Base-by-base conservation (phyloP, 495 filamentous ascomycete genomes). In the Daldinia childiae region DNA sequence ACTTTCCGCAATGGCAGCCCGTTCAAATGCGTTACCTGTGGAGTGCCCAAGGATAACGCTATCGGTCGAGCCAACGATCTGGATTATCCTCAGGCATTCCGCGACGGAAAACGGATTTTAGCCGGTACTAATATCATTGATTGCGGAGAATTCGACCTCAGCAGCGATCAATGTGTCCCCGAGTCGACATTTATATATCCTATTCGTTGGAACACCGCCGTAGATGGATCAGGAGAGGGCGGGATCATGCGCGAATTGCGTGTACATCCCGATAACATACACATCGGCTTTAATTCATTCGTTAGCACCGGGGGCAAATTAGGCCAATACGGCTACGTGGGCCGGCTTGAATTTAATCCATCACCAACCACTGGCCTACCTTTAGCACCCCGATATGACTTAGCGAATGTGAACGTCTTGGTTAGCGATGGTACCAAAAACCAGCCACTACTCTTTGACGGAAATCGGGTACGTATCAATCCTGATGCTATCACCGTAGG, bases 1-100 rank as follows among this genome's bases (percentile, higher is more conserved):
- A 48, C 43, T 9, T 48, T 48, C 9, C 19, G n/a, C 12, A 48
- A 11, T 14, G 43, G 43, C 9, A 48, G 43, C 9, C 43, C 43
- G 43, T 48, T 48, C 19, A 48, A 48, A 24, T 48, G 43, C 4
- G 11, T 48, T 21, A 48, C 43, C 9, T 48, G 43, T 48, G 43
- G 43, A 21, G 1, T 48, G 12, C 43, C 43, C 17, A 7, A 21
- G 8, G 19, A 21, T 11, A 48, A 48, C 8, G 43, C 43, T 19
- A 19, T 24, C 24, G 43, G 17, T 21, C 17, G 52, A 24, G 21
- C 45, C n/a, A 30, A 55, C 1, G 14, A 12, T 45, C 39, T 59
- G 15, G 68, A 67, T 56, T 76, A 78, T 58, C 76, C 71, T 27
- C 76, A 77, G 48, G 63, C 74, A 5, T 76, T 78, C 58, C 58